Evolutionary conservation across 768 basidiomycete genomes (phyloP).

Genomic region (Mycena indigotica): DNA sequence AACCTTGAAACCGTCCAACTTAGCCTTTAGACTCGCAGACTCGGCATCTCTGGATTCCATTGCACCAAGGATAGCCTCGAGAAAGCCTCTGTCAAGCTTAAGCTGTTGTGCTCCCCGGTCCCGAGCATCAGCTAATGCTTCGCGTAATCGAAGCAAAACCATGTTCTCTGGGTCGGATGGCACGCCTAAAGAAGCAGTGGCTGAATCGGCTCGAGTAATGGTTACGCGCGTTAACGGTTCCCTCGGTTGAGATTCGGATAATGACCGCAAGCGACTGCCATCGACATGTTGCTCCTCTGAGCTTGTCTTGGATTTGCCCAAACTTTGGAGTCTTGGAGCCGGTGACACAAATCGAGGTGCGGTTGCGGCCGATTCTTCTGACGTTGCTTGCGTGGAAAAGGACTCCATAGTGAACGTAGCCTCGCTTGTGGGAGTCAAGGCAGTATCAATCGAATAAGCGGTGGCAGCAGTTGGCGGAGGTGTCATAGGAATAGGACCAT

Average conservation of each 20-base stretch:
- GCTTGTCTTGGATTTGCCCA: conserved; percentile 8
- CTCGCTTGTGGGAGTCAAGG: conserved; percentile 31
- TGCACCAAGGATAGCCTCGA: conserved; percentile 68
- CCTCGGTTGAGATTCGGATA: conserved; percentile 35
- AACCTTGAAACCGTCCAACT: conserved; percentile 88
- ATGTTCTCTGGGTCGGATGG: conserved; percentile 46
- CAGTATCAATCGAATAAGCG: conserved; percentile 21
- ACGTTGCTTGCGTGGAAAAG: conserved; percentile 6
- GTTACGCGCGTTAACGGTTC: conserved; percentile 41
- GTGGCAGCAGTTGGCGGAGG: conserved; percentile 39
- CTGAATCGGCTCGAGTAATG: conserved; percentile 45
- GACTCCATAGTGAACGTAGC: conserved; percentile 24
- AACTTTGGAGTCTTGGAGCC: conserved; percentile 17
- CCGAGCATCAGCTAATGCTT: conserved; percentile 61
- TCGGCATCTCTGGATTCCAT: conserved; percentile 68
- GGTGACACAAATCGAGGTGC: conserved; percentile 19
- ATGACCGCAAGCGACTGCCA: conserved; percentile 21
- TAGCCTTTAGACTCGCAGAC: conserved; percentile 64
- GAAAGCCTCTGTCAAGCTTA: conserved; percentile 70
- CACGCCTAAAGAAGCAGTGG: conserved; percentile 22
- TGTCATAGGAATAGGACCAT: conserved; percentile 30
- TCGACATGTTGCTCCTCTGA: background rate
- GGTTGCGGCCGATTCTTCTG: conserved; percentile 11
- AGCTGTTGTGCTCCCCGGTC: conserved; percentile 63
- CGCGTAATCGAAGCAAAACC: conserved; percentile 56